Base-by-base conservation (phyloP, 169 alveolate genomes). In the Cryptosporidium viatorum region DNA sequence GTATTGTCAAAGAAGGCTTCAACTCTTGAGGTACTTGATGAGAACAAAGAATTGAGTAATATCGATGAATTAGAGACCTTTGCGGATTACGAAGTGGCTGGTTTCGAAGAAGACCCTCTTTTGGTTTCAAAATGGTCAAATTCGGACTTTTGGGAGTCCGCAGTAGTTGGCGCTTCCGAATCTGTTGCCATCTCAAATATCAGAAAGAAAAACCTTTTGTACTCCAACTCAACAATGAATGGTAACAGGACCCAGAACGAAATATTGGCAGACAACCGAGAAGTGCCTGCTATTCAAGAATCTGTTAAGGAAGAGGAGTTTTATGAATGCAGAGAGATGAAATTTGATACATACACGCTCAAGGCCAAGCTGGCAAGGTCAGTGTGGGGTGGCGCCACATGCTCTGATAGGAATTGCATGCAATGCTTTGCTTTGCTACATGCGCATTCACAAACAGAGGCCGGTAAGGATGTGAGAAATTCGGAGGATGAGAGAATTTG, bases 261-360 rank as follows among this genome's bases (percentile, higher is more conserved):
- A 9, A 55, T 3, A 37, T 10, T 26, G 18, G 4, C 35, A 8
- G 67, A 55, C 35, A 16, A 2, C 50, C 43, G 33, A 14, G 60
- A 69, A 16, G 14, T 29, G 0, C 33, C 68, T 23, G 23, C 4
- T 26, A 10, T 48, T 43, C 68, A 48, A 10, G 48, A 26, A 12
- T 14, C 67, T 23, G 58, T 26, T 4, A 43, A 73, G 58, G 86
- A 73, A 55, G 71, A 73, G 16, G 80, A 62, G 62, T 65, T 60
- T 23, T 80, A 80, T 37, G 75, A 80, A 35, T 80, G 89, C 45
- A 60, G 75, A 41, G 75, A 80, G 16, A 62, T 65, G 67, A 62
- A 62, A 21, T 80, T 43, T 43, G 73, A 59, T 33, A 60, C 68
- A 14, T 14, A 9, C 33, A 67, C 33, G 18, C 45, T 80, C 23